These are phyloP conservation scores for Fusarium odoratissimum DNA, from an alignment of 2,329 filamentous ascomycete species.

Conservation along the genomic window DNA sequence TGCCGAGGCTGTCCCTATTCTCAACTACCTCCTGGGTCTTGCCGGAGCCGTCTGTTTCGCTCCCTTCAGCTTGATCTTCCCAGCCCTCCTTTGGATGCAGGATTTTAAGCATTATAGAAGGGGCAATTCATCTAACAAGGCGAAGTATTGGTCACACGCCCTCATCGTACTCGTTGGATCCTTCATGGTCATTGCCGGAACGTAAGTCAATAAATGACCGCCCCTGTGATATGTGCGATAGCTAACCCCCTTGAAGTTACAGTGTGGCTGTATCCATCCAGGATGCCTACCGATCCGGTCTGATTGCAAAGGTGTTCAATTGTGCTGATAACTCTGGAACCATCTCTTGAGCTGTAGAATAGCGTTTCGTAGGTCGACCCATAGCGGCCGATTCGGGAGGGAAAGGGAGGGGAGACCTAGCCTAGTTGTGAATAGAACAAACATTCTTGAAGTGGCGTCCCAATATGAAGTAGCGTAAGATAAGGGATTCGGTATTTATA, in stretches of 20 bases:
- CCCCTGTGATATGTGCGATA: neutral
- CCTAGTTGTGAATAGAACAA: neutral
- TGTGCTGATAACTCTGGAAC: conserved; percentile 6
- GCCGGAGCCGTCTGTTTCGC: neutral
- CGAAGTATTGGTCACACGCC: neutral
- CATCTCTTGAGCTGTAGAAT: neutral
- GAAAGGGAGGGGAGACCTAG: neutral
- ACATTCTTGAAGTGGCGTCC: neutral
- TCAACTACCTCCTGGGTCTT: neutral
- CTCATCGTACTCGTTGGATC: neutral
- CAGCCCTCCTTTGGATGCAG: neutral
- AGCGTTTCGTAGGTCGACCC: accelerated
- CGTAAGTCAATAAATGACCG: neutral
- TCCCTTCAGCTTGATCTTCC: neutral
- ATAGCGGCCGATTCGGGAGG: neutral
- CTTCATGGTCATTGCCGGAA: conserved; percentile 3
- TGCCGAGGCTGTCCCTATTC: neutral
- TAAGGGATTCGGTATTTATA: neutral
- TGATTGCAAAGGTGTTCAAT: neutral
- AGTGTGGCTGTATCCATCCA: neutral
- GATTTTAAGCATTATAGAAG: neutral
- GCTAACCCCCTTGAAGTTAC: neutral
- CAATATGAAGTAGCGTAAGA: neutral
- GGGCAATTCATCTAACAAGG: accelerated
- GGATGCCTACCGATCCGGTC: neutral